Evolutionary conservation across 495 filamentous ascomycete genomes (phyloP).

Genomic region (Neohortaea acidophila): DNA sequence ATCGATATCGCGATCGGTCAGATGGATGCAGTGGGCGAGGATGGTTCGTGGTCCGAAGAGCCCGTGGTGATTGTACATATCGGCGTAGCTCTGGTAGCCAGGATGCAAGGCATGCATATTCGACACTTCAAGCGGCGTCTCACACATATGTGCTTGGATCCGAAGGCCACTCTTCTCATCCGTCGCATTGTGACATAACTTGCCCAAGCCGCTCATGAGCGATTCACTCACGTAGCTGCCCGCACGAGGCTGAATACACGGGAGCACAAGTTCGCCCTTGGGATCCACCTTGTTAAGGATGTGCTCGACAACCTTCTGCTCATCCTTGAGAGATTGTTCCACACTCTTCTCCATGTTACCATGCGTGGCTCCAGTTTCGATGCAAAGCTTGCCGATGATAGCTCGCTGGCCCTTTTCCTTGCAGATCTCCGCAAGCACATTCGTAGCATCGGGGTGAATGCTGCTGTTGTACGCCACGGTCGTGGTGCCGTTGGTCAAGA

Average conservation of each 20-base stretch:
- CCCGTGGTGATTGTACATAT: too few relatives aligned
- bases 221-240: too few relatives aligned
- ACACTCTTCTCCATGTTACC: constrained; percentile 5
- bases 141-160: too few relatives aligned
- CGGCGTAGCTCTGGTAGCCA: too few relatives aligned
- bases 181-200: too few relatives aligned
- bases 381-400: constrained; percentile 8
- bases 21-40: too few relatives aligned
- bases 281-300: constrained; percentile 5
- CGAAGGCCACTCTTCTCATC: too few relatives aligned
- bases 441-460: constrained; percentile 9
- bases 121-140: too few relatives aligned
- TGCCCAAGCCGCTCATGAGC: too few relatives aligned
- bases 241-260: constrained; percentile 7
- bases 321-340: constrained; percentile 2
- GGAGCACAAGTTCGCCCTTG: neutral
- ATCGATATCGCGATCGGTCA: too few relatives aligned
- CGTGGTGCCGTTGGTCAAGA: constrained; percentile 2
- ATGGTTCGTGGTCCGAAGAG: too few relatives aligned
- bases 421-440: constrained; percentile 5
- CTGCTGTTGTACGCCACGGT: constrained; percentile 13
- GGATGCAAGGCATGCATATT: too few relatives aligned
- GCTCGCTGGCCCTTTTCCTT: constrained; percentile 4
- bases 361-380: constrained; percentile 4
- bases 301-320: constrained; percentile 2